These are phyloP conservation scores for Spizellomyces sp. DNA, from an alignment of 192 early-diverging fungal species.

Conservation along the genomic window DNA sequence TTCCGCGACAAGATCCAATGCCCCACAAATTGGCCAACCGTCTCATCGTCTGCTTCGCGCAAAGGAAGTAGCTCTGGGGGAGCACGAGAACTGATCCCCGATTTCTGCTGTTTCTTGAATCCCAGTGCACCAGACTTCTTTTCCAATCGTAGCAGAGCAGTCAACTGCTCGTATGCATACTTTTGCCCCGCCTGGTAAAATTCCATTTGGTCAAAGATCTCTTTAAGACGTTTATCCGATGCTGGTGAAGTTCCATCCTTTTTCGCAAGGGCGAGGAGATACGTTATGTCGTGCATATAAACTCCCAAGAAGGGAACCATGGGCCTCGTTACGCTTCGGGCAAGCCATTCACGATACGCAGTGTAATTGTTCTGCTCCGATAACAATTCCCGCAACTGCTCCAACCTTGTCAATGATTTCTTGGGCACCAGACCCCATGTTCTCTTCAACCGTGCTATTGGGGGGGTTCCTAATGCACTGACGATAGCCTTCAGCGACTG, in stretches of 20 bases:
- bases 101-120: conserved; percentile 26
- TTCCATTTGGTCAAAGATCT: conserved; percentile 57
- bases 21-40: conserved; percentile 58
- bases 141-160: conserved; percentile 1
- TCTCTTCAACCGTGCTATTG: conserved; percentile 65
- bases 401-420: conserved; percentile 60
- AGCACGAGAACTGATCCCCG: conserved; percentile 32
- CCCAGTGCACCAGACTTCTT: conserved; percentile 37
- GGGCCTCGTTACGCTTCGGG: conserved; percentile 49
- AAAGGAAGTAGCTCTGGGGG: conserved; percentile 24
- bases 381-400: conserved; percentile 57
- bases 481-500: conserved; percentile 73
- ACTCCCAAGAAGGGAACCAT: conserved; percentile 75
- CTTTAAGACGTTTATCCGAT: conserved; percentile 47
- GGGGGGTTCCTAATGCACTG: conserved; percentile 68
- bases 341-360: conserved; percentile 67
- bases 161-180: conserved; percentile 53
- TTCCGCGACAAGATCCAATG: conserved; percentile 75
- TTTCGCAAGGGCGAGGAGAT: conserved; percentile 66
- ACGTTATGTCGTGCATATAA: conserved; percentile 78
- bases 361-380: conserved; percentile 72
- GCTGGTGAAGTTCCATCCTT: conserved; percentile 52
- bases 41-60: conserved; percentile 59
- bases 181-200: conserved; percentile 60
- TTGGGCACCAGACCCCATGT: conserved; percentile 75